phyloP scores from a whole-genome alignment of 2,329 filamentous ascomycete genomes.

The Diaporthe humulicola region DNA sequence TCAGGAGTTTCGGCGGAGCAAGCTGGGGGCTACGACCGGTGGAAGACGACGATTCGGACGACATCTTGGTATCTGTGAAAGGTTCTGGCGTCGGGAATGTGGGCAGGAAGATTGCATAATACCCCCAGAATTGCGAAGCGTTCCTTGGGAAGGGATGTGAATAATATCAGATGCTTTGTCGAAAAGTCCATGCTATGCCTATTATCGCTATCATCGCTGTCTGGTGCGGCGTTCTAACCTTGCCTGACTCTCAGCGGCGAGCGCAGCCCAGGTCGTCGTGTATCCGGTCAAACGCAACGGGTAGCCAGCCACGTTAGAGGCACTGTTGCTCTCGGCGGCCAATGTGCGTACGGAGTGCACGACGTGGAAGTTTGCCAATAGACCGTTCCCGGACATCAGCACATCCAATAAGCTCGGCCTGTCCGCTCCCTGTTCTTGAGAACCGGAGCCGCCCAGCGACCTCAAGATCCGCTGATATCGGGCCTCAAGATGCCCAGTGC shows the following conservation, averaged over 20 bases:
- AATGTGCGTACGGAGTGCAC: constrained; percentile 63
- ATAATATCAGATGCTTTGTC: constrained; percentile 45
- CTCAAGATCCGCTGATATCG: constrained; percentile 39
- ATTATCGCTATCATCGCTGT: constrained; percentile 38
- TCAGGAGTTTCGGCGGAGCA: constrained; percentile 89
- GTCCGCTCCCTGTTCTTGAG: constrained; percentile 44
- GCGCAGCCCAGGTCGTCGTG: constrained; percentile 65
- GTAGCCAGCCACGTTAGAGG: constrained; percentile 57
- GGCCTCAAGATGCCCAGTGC: constrained; percentile 42
- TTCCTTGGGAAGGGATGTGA: constrained; percentile 43
- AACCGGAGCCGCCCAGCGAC: constrained; percentile 42
- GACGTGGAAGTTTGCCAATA: constrained; percentile 67
- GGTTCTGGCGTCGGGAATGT: constrained; percentile 95
- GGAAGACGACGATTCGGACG: constrained; percentile 73
- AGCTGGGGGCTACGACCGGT: constrained; percentile 91
- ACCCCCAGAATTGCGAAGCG: constrained; percentile 29
- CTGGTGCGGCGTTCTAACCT: constrained; percentile 45
- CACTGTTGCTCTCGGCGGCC: constrained; percentile 58
- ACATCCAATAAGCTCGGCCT: constrained; percentile 60
- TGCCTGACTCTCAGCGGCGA: constrained; percentile 60
- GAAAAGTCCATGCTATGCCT: constrained; percentile 27
- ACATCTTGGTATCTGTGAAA: constrained; percentile 91
- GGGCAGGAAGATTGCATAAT: constrained; percentile 83
- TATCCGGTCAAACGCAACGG: constrained; percentile 68
- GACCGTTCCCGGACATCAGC: constrained; percentile 67